A percentile compares a stretch with the other conserved stretches of the same genome.
phyloP scores from a whole-genome alignment of 75 land plant species.

The Sequoiadendron giganteum region DNA sequence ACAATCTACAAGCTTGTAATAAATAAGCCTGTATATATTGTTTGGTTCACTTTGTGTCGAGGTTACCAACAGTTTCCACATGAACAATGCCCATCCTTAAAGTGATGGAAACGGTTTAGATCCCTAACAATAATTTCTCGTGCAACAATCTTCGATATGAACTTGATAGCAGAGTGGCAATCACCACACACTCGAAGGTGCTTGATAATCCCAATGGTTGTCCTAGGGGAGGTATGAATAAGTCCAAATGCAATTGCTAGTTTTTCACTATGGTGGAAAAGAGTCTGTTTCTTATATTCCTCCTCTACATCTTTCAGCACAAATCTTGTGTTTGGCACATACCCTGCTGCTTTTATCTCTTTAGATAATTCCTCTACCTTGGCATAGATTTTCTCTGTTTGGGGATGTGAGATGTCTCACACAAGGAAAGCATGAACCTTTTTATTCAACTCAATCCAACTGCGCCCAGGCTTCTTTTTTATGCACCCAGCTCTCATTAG shows the following conservation, averaged over 20 bases:
- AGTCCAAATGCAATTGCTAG: conserved; percentile 19
- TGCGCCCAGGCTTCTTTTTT: conserved; percentile 14
- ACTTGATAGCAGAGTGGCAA: conserved; percentile 15
- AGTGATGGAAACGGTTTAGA: conserved; percentile 14
- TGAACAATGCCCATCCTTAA: conserved; percentile 13
- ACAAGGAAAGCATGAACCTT: conserved; percentile 3
- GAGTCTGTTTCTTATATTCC: conserved; percentile 6
- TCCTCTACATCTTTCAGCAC: conserved; percentile 1
- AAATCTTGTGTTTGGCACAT: conserved; percentile 1
- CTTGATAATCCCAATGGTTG: conserved; percentile 16
- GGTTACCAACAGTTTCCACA: conserved; percentile 7
- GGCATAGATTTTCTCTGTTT: conserved; percentile 2
- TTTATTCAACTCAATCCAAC: conserved; percentile 20
- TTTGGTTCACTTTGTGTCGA: not conserved
- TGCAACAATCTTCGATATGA: conserved; percentile 10
- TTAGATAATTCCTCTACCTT: conserved; percentile 8
- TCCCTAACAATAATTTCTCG: conserved; percentile 14
- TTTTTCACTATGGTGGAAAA: conserved; percentile 14
- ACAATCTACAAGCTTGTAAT: not conserved
- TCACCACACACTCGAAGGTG: conserved; percentile 20
- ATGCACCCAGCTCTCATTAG: not conserved
- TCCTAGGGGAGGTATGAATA: conserved; percentile 9
- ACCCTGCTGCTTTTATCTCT: not conserved
- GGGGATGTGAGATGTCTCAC: conserved; percentile 3
- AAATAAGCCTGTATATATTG: not conserved